phyloP scores from a whole-genome alignment of 1,284 basidiomycete genomes.

The Entoloma clypeatum region DNA sequence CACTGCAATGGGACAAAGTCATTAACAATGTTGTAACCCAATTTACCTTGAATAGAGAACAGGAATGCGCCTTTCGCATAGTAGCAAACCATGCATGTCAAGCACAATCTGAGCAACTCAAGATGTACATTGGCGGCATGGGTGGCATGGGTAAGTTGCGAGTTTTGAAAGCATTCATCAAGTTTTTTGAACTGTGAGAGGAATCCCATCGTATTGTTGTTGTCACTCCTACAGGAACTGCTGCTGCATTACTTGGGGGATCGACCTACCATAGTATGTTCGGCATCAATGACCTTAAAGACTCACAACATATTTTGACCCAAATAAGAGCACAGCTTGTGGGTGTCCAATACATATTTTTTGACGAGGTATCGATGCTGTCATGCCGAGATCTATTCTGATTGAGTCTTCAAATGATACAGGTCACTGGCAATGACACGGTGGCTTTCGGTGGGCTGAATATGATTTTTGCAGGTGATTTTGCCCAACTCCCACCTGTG shows the following conservation, averaged over 20 bases:
- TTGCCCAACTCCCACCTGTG: constrained; percentile 27
- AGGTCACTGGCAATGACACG: constrained; percentile 11
- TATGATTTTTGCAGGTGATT: constrained; percentile 30
- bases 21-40: neutral
- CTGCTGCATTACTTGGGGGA: constrained; percentile 28
- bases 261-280: constrained; percentile 32
- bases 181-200: constrained; percentile 8
- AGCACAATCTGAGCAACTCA: constrained; percentile 20
- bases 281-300: constrained; percentile 17
- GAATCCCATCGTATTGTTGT: constrained; percentile 22
- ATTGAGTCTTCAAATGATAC: constrained; percentile 6
- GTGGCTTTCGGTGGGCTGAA: constrained; percentile 29
- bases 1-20: neutral
- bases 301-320: constrained; percentile 1
- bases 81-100: constrained; percentile 27
- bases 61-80: constrained; percentile 31
- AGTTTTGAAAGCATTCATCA: constrained; percentile 27
- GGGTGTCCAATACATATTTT: constrained; percentile 23
- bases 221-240: constrained; percentile 30
- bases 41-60: constrained; percentile 27
- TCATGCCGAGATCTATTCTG: constrained; percentile 9
- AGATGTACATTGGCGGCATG: constrained; percentile 37
- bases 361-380: constrained; percentile 23
- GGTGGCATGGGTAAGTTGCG: constrained; percentile 40
- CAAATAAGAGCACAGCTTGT: constrained; percentile 9